Percentiles rank a stretch among this genome's conserved stretches.
Conservation (phyloP, 164 flowering plant species). For the Vitis rupestris region DNA sequence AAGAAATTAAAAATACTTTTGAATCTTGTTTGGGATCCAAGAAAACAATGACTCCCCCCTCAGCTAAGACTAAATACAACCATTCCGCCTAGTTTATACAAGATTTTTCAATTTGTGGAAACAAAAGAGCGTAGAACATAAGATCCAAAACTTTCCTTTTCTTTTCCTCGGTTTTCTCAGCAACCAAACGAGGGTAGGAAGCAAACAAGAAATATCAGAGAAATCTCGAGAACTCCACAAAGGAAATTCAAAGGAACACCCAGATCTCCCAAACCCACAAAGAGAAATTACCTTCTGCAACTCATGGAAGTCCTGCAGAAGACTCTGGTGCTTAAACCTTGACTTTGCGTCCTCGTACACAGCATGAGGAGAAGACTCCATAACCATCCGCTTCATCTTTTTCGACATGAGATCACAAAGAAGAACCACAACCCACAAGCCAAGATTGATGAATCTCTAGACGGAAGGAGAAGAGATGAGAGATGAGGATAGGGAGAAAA, state of each 20-base stretch:
- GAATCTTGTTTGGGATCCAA: background rate
- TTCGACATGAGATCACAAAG: constrained; percentile 37
- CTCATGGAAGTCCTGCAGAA: constrained; percentile 71
- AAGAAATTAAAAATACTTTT: too few relatives aligned
- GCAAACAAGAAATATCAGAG: background rate
- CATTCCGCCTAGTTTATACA: background rate
- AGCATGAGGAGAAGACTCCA: constrained; percentile 23
- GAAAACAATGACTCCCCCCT: background rate
- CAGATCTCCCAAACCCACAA: constrained; percentile 26
- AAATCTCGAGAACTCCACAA: background rate
- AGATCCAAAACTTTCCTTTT: background rate
- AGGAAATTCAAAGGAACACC: constrained; percentile 15
- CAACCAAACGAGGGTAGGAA: constrained; percentile 2
- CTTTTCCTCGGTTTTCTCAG: background rate
- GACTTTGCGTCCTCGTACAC: constrained; percentile 45
- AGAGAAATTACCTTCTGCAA: constrained; percentile 50
- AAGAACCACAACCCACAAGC: constrained; percentile 10
- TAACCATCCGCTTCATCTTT: constrained; percentile 48
- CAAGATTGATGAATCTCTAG: constrained; percentile 2
- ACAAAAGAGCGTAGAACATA: background rate
- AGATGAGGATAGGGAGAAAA: background rate
- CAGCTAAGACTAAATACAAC: background rate
- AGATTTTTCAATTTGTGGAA: too few relatives aligned
- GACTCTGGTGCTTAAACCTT: constrained; percentile 58
- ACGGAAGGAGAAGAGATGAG: background rate